Conservation (phyloP, 1,284 basidiomycete species). For the Pseudozyma thailandica region DNA sequence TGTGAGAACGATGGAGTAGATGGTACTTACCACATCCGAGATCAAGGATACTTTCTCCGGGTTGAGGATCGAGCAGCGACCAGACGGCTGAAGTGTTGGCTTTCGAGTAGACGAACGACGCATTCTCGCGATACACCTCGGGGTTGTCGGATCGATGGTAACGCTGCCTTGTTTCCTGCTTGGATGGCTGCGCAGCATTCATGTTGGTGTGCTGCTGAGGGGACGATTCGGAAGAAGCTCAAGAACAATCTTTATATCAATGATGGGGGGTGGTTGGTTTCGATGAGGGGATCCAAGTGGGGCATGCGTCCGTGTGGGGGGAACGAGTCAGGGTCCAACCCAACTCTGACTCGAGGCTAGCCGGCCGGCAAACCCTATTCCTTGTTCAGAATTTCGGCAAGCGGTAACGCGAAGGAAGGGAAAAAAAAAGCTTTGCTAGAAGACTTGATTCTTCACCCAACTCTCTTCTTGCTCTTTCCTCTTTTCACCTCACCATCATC, state of each 20-base stretch:
- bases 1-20: not conserved
- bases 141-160: slow-evolving; percentile 43
- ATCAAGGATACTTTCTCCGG: slow-evolving; percentile 45
- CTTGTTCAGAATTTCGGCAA: not conserved
- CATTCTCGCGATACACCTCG: slow-evolving; percentile 39
- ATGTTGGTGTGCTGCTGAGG: not conserved
- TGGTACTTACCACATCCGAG: slow-evolving; percentile 41
- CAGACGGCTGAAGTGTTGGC: slow-evolving; percentile 41
- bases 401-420: not conserved
- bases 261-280: too few species aligned
- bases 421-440: not conserved
- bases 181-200: not conserved
- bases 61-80: slow-evolving; percentile 39
- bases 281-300: too few species aligned
- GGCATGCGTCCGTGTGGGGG: too few species aligned
- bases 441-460: too few species aligned
- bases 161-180: not conserved
- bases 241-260: too few species aligned
- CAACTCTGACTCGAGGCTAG: slow-evolving; percentile 9
- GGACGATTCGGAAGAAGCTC: not conserved
- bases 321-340: slow-evolving; percentile 22
- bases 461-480: not conserved
- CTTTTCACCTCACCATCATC: slow-evolving; percentile 7
- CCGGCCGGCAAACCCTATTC: slow-evolving; percentile 3
- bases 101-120: slow-evolving; percentile 49